Evolutionary conservation across 345 rosid genomes (phyloP).

Genomic region (Acer campestre): DNA sequence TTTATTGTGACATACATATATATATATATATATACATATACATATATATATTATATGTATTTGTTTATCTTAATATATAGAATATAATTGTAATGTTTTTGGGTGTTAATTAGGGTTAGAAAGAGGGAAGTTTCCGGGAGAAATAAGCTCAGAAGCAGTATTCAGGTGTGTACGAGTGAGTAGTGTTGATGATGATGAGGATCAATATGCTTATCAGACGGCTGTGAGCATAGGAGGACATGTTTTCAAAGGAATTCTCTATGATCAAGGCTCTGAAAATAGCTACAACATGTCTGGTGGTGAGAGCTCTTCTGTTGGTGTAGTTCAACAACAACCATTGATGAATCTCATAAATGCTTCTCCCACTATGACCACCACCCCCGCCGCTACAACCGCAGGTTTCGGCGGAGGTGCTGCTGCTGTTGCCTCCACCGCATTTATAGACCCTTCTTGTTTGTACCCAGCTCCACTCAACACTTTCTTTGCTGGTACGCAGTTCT

Average conservation of each 20-base stretch:
- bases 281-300: conserved; percentile 53
- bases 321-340: conserved; percentile 21
- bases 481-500: conserved; percentile 78
- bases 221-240: conserved; percentile 86
- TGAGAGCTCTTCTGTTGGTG: conserved; percentile 24
- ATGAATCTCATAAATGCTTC: conserved; percentile 35
- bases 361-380: neutral
- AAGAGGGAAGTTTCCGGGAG: conserved; percentile 68
- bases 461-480: conserved; percentile 54
- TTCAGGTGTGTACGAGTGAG: conserved; percentile 84
- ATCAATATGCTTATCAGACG: conserved; percentile 85
- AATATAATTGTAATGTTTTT: neutral
- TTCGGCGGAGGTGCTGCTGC: conserved; percentile 16
- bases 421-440: conserved; percentile 27
- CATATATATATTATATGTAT: neutral
- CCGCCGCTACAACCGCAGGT: conserved; percentile 10
- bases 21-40: too few relatives aligned
- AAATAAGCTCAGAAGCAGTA: conserved; percentile 65
- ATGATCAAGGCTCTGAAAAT: conserved; percentile 83
- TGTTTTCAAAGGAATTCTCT: conserved; percentile 85
- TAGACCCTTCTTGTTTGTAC: conserved; percentile 60
- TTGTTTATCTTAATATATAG: neutral
- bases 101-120: conserved; percentile 60
- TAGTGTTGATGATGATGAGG: conserved; percentile 65
- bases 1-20: too few relatives aligned